A percentile compares a stretch with the other conserved stretches of the same genome.
Conservation (phyloP, 495 filamentous ascomycete species). For the Aspergillus taichungensis region DNA sequence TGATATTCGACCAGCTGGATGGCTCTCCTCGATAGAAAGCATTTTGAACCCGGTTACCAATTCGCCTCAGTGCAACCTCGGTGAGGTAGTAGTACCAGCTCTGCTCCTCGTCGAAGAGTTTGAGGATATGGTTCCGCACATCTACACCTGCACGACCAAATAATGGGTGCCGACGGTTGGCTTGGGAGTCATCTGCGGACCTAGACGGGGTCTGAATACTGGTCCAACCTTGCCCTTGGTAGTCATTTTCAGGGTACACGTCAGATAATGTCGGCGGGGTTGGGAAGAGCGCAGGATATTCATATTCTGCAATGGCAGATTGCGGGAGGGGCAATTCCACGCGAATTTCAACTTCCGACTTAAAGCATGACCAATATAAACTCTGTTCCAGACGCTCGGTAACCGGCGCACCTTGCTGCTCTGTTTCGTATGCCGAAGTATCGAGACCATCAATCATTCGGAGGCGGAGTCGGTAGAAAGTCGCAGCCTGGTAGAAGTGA, state of each 20-base stretch:
- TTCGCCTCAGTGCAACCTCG: conserved; percentile 22
- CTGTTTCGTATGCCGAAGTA: neutral
- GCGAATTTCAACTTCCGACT: conserved; percentile 23
- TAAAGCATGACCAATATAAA: conserved; percentile 26
- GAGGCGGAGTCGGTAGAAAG: conserved; percentile 5
- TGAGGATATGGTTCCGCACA: neutral
- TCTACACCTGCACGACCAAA: no score
- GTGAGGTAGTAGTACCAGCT: conserved; percentile 29
- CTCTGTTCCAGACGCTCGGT: conserved; percentile 11
- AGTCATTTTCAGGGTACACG: neutral
- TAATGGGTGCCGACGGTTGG: neutral
- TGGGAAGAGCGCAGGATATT: conserved; percentile 20
- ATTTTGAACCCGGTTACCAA: conserved; percentile 9
- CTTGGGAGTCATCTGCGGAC: neutral
- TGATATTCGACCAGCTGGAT: conserved; percentile 4
- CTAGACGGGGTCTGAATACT: neutral
- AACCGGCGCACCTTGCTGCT: neutral
- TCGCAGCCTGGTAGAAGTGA: conserved; percentile 17
- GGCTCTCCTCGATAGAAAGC: conserved; percentile 1
- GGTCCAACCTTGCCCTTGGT: conserved; percentile 9
- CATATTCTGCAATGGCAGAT: conserved; percentile 5
- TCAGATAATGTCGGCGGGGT: conserved; percentile 9
- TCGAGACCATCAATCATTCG: neutral
- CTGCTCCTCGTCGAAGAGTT: conserved; percentile 3
- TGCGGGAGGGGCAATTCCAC: conserved; percentile 15